Evolutionary conservation across 768 basidiomycete genomes (phyloP).

Genomic region (Leccinum obscurum): DNA sequence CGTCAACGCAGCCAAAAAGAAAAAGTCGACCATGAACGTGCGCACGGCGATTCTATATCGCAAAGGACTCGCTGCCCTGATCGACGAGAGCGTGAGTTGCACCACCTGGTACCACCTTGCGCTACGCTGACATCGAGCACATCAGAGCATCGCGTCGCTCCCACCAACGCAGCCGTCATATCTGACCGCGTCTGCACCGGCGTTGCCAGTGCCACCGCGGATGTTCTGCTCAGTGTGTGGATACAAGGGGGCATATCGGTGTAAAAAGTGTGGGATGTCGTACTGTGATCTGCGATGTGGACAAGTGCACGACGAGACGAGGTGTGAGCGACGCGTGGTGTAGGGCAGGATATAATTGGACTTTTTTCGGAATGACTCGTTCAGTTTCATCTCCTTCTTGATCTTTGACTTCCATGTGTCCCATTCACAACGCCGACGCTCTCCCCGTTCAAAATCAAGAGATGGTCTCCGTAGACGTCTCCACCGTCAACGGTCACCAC

Average conservation of each 20-base stretch:
- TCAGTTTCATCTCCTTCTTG: background rate
- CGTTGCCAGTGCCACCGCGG: constrained; percentile 63
- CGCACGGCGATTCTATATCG: constrained; percentile 80
- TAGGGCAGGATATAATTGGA: constrained; percentile 29
- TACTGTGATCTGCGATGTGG: constrained; percentile 78
- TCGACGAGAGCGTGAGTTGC: constrained; percentile 78
- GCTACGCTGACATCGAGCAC: constrained; percentile 1
- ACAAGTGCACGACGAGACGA: constrained; percentile 72
- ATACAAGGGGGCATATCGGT: constrained; percentile 79
- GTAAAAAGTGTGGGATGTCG: constrained; percentile 72
- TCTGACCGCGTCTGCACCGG: constrained; percentile 63
- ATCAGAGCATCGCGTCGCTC: constrained; percentile 58
- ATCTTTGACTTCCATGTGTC: constrained; percentile 40
- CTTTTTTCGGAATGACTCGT: constrained; percentile 14
- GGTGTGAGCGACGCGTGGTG: constrained; percentile 73
- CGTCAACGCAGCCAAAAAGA: constrained; percentile 44
- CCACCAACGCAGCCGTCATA: constrained; percentile 63
- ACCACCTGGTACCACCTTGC: background rate
- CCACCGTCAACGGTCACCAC: constrained; percentile 41
- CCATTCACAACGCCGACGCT: constrained; percentile 54
- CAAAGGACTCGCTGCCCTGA: constrained; percentile 69
- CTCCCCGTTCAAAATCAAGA: constrained; percentile 46
- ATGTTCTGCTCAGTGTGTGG: constrained; percentile 85
- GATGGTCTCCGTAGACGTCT: constrained; percentile 67
- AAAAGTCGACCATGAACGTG: constrained; percentile 81